Conservation (phyloP, 768 basidiomycete genomes). For the Termitomyces sp. region DNA sequence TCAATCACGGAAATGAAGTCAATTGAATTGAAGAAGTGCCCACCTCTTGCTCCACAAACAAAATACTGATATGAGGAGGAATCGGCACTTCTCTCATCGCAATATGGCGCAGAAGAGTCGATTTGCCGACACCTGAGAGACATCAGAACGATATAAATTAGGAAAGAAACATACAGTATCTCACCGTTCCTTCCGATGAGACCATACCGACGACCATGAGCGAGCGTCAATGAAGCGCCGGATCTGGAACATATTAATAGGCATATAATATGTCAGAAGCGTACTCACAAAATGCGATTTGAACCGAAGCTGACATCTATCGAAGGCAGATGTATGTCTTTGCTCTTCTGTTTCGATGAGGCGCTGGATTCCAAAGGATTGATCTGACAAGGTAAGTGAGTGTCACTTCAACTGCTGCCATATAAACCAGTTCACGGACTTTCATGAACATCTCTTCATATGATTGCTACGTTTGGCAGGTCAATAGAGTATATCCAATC, state of each 20-base stretch:
- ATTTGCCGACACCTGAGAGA: constrained; percentile 83
- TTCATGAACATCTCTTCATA: constrained; percentile 99
- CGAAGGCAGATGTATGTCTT: constrained; percentile 90
- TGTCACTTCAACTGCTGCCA: background rate
- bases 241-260: constrained; percentile 38
- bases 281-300: constrained; percentile 78
- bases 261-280: background rate
- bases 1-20: background rate
- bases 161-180: constrained; percentile 3
- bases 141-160: background rate
- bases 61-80: constrained; percentile 90
- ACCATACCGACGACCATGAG: constrained; percentile 87
- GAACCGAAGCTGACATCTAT: constrained; percentile 98
- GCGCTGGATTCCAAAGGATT: constrained; percentile 85
- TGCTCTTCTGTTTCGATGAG: constrained; percentile 88
- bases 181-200: constrained; percentile 84
- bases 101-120: constrained; percentile 89
- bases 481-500: constrained; percentile 4
- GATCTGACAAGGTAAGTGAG: constrained; percentile 40
- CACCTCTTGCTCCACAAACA: constrained; percentile 98
- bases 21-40: background rate
- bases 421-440: constrained; percentile 31
- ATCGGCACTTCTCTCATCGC: constrained; percentile 93
- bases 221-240: constrained; percentile 81
- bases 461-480: constrained; percentile 57